A percentile compares a stretch with the other conserved stretches of the same genome.
Conservation (phyloP, 1,284 basidiomycete genomes). For the Ceratobasidium sp. region DNA sequence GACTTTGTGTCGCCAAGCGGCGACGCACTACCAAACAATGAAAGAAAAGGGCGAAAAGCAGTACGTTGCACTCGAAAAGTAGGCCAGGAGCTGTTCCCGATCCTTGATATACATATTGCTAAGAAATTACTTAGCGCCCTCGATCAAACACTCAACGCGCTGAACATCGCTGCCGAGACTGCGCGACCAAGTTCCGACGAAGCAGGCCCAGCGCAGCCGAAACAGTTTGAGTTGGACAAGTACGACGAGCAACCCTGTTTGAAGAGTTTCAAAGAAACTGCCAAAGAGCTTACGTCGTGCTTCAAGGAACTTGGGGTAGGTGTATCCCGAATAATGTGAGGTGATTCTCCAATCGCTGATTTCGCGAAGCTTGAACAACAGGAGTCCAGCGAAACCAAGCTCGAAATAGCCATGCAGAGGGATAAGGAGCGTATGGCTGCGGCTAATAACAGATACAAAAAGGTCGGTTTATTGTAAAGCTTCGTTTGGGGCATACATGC, state of each 20-base stretch:
- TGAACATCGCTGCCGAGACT: background rate
- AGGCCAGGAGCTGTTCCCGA: background rate
- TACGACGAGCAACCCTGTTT: background rate
- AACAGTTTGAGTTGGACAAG: background rate
- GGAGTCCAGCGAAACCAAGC: background rate
- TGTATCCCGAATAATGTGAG: too few relatives aligned
- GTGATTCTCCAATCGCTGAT: background rate
- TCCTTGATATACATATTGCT: background rate
- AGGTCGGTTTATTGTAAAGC: background rate
- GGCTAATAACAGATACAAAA: background rate
- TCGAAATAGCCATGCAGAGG: background rate
- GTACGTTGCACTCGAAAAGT: conserved; percentile 25
- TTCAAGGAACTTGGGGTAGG: background rate
- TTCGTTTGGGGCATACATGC: background rate
- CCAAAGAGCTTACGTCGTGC: background rate
- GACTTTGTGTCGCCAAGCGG: conserved; percentile 10
- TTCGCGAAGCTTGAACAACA: background rate
- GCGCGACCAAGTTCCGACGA: too few relatives aligned
- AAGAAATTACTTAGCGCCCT: background rate
- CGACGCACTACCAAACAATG: background rate
- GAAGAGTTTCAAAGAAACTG: background rate
- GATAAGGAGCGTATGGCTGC: background rate
- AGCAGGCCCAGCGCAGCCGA: background rate
- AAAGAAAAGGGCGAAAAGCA: background rate
- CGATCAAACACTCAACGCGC: conserved; percentile 2